A percentile compares a stretch with the other conserved stretches of the same genome.
phyloP scores from a whole-genome alignment of 1,139 yeast species.

The Hansenula sp. region DNA sequence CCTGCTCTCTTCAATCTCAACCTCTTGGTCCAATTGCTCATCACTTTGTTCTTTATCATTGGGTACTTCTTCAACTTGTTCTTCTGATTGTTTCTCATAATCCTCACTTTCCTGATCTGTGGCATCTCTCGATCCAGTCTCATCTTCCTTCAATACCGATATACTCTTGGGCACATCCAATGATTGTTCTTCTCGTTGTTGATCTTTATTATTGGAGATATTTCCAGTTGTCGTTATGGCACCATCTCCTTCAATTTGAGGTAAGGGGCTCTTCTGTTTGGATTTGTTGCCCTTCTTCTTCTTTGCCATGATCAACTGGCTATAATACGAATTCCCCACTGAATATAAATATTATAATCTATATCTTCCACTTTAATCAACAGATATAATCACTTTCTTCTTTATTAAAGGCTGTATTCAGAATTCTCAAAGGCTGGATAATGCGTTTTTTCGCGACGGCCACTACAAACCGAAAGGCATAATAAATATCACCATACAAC shows the following conservation, averaged over 20 bases:
- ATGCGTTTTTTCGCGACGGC: too few species aligned
- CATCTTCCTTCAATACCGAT: not conserved
- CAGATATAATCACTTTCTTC: too few species aligned
- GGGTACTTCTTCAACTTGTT: not conserved
- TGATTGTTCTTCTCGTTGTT: not conserved
- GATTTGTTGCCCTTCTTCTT: constrained; percentile 9
- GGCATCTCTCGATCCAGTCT: not conserved
- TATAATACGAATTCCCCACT: too few species aligned
- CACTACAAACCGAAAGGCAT: too few species aligned
- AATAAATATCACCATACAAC: too few species aligned
- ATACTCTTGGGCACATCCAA: not conserved
- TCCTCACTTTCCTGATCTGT: not conserved
- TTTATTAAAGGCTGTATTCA: too few species aligned
- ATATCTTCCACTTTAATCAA: too few species aligned
- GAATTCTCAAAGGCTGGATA: too few species aligned
- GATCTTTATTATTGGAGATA: not conserved
- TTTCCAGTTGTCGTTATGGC: too few species aligned
- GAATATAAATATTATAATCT: too few species aligned
- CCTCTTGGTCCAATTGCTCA: not conserved
- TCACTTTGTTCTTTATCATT: not conserved
- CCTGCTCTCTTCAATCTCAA: not conserved
- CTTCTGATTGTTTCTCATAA: not conserved
- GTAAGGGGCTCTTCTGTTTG: not conserved
- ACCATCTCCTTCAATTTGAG: not conserved
- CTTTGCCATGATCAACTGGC: constrained; percentile 8